A percentile compares a stretch with the other conserved stretches of the same genome.
Conservation (phyloP, 805 yeast genomes). For the Nakazawaea ernobii region DNA sequence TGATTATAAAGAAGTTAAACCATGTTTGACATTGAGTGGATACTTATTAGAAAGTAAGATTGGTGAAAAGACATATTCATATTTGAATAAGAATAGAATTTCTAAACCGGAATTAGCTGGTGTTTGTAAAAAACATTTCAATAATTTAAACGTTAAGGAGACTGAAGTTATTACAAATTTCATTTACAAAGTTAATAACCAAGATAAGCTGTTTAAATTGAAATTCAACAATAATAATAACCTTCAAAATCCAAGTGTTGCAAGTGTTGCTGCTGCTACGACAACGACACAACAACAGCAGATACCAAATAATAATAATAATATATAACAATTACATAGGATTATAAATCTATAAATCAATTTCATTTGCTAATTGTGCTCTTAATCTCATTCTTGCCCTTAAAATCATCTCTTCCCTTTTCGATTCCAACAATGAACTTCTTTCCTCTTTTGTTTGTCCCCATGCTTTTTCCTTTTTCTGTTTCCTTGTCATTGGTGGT, state of each 20-base stretch:
- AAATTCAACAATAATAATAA: slow-evolving; percentile 25
- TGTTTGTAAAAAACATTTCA: slow-evolving; percentile 65
- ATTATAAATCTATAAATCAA: neutral
- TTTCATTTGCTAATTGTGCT: slow-evolving; percentile 10
- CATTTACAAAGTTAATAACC: slow-evolving; percentile 77
- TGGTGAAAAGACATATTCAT: slow-evolving; percentile 62
- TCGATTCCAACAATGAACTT: slow-evolving; percentile 36
- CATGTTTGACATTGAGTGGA: slow-evolving; percentile 63
- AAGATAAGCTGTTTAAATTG: slow-evolving; percentile 35
- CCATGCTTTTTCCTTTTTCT: slow-evolving; percentile 30
- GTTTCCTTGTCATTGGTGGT: slow-evolving; percentile 11
- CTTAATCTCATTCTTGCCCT: slow-evolving; percentile 54
- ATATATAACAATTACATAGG: neutral
- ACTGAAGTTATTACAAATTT: slow-evolving; percentile 85
- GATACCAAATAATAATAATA: neutral
- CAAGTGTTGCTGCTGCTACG: neutral
- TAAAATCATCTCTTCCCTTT: slow-evolving; percentile 52
- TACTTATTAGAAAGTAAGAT: slow-evolving; percentile 62
- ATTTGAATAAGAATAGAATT: slow-evolving; percentile 36
- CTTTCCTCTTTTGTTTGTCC: slow-evolving; percentile 35
- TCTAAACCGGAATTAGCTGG: slow-evolving; percentile 55
- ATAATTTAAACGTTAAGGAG: slow-evolving; percentile 56
- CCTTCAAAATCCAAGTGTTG: neutral
- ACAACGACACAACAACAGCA: neutral
- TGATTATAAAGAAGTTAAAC: slow-evolving; percentile 31